Percentiles rank a stretch among this genome's conserved stretches.
phyloP scores from a whole-genome alignment of 2,329 filamentous ascomycete genomes.

The Trichoderma sp. region DNA sequence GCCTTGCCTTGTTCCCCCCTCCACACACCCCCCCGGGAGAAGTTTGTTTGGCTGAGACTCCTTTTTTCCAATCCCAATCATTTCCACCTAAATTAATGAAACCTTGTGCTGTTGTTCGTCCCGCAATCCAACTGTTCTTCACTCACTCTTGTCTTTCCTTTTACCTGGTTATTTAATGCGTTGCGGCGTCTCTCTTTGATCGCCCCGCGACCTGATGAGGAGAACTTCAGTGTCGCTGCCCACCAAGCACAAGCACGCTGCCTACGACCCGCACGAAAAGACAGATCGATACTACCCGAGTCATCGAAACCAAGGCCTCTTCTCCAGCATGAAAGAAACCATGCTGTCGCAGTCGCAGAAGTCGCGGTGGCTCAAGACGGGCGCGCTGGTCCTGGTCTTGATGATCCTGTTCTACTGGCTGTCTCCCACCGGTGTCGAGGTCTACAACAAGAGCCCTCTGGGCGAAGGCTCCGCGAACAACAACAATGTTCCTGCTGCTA shows the following conservation, averaged over 20 bases:
- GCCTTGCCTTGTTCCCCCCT: not conserved
- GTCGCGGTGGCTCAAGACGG: conserved; percentile 64
- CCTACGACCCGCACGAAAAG: conserved; percentile 64
- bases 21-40: not conserved
- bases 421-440: conserved; percentile 56
- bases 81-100: conserved; percentile 8
- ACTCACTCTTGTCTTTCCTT: conserved; percentile 11
- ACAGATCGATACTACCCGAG: conserved; percentile 56
- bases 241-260: conserved; percentile 57
- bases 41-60: not conserved
- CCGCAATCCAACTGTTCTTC: conserved; percentile 16
- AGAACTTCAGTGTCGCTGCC: conserved; percentile 64
- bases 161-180: conserved; percentile 23
- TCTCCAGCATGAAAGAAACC: conserved; percentile 56
- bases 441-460: conserved; percentile 45
- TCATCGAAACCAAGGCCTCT: conserved; percentile 46
- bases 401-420: conserved; percentile 63
- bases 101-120: conserved; percentile 1
- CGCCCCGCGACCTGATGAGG: conserved; percentile 49
- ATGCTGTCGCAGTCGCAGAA: conserved; percentile 64
- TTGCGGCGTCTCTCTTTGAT: conserved; percentile 30
- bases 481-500: not conserved
- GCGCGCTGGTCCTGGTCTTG: conserved; percentile 58
- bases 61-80: conserved; percentile 14
- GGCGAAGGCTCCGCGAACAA: conserved; percentile 6